phyloP scores from a whole-genome alignment of 2,329 filamentous ascomycete species.

The Dactylellina haptotyla region DNA sequence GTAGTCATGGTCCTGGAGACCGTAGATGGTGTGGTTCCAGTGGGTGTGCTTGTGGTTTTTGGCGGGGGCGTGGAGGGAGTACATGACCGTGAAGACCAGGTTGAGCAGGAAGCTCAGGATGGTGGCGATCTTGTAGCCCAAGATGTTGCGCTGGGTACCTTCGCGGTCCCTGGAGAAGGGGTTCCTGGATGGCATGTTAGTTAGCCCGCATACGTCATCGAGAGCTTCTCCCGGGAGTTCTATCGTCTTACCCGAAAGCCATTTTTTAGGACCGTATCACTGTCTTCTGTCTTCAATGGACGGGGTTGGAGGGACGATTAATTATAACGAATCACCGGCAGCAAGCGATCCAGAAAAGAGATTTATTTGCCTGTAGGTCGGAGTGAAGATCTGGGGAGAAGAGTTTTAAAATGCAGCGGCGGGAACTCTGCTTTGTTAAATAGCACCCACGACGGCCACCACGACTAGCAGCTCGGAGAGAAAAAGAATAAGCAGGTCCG shows the following conservation, averaged over 20 bases:
- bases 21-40: conserved; percentile 75
- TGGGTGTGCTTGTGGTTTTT: conserved; percentile 68
- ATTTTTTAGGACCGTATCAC: no score
- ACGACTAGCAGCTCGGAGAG: not conserved
- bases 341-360: not conserved
- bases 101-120: conserved; percentile 79
- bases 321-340: not conserved
- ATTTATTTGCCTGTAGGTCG: not conserved
- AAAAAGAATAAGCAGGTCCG: not conserved
- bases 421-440: conserved; percentile 21
- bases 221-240: not conserved
- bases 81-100: conserved; percentile 77
- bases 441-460: not conserved
- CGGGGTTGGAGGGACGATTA: not conserved
- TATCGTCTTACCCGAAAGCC: conserved; percentile 32
- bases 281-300: not conserved
- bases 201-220: not conserved
- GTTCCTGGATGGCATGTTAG: conserved; percentile 34
- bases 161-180: conserved; percentile 57
- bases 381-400: conserved; percentile 3
- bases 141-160: conserved; percentile 63
- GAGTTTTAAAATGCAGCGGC: not conserved
- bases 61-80: conserved; percentile 71
- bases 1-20: conserved; percentile 72
- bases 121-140: conserved; percentile 79